Percentiles rank a stretch among this genome's conserved stretches.
phyloP scores from a whole-genome alignment of 192 early-diverging fungal genomes.

The Phycomyces nitens region DNA sequence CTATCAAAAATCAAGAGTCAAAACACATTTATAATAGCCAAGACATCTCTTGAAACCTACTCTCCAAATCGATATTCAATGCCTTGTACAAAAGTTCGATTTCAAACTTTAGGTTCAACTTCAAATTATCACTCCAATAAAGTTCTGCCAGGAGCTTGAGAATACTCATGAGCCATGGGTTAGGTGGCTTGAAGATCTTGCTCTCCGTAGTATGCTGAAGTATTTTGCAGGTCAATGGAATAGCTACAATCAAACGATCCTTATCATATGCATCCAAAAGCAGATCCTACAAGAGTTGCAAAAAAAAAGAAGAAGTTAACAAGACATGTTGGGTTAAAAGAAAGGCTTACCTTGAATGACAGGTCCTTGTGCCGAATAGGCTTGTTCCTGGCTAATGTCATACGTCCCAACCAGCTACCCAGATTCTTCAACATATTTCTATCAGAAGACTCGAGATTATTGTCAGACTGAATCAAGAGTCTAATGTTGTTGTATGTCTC shows the following conservation, averaged over 20 bases:
- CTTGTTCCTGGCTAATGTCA: constrained; percentile 86
- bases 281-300: constrained; percentile 55
- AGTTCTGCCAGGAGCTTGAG: constrained; percentile 89
- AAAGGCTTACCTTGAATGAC: constrained; percentile 70
- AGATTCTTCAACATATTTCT: constrained; percentile 89
- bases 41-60: not conserved
- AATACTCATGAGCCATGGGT: constrained; percentile 98
- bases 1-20: constrained; percentile 20
- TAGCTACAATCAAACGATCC: constrained; percentile 84
- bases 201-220: constrained; percentile 83
- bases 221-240: constrained; percentile 97
- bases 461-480: constrained; percentile 85
- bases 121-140: constrained; percentile 87
- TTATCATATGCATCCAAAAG: constrained; percentile 87
- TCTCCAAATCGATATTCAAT: constrained; percentile 77
- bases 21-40: not conserved
- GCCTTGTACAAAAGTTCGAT: constrained; percentile 96
- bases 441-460: constrained; percentile 83
- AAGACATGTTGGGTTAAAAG: too few species aligned
- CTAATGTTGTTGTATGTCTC: constrained; percentile 88
- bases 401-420: constrained; percentile 92
- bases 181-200: constrained; percentile 90
- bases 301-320: too few species aligned
- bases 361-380: constrained; percentile 95
- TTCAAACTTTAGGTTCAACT: constrained; percentile 94